These are phyloP conservation scores for Leucocoprinus leucothites DNA, from an alignment of 768 basidiomycete species.

Conservation along the genomic window DNA sequence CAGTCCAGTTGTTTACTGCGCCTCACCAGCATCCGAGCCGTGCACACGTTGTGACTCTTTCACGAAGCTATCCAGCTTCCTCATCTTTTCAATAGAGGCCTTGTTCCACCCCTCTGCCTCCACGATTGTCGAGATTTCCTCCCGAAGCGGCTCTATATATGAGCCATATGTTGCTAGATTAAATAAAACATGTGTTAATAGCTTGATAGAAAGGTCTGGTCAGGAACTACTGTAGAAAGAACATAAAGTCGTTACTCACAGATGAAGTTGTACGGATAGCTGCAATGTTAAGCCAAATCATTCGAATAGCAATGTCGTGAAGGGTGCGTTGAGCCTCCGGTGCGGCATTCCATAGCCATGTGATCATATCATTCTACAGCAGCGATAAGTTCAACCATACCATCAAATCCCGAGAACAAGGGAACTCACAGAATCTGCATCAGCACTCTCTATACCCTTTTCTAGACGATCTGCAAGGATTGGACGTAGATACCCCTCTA, in stretches of 20 bases:
- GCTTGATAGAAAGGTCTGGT: slow-evolving; percentile 21
- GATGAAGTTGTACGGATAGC: slow-evolving; percentile 34
- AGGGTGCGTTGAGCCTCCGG: slow-evolving; percentile 21
- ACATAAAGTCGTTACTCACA: slow-evolving; percentile 22
- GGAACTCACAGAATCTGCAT: neutral
- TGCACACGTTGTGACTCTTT: slow-evolving; percentile 39
- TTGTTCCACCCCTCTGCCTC: slow-evolving; percentile 31
- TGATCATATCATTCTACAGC: slow-evolving; percentile 34
- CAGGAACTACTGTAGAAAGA: too few relatives aligned
- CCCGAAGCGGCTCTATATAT: slow-evolving; percentile 35
- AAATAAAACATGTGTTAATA: slow-evolving; percentile 34
- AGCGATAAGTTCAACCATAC: neutral
- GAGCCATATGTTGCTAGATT: slow-evolving; percentile 29
- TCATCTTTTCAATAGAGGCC: slow-evolving; percentile 32
- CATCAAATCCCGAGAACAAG: neutral
- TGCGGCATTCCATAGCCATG: slow-evolving; percentile 35
- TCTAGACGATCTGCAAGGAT: neutral
- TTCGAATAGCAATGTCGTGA: slow-evolving; percentile 21
- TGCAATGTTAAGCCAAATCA: slow-evolving; percentile 36
- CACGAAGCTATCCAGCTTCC: slow-evolving; percentile 49
- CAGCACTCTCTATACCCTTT: neutral
- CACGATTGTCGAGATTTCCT: slow-evolving; percentile 33
- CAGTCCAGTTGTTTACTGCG: too few relatives aligned
- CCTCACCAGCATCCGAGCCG: slow-evolving; percentile 24
- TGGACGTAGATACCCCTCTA: neutral